Evolutionary conservation across 2,329 filamentous ascomycete species (phyloP).

Genomic region (Botrytis cinerea): DNA sequence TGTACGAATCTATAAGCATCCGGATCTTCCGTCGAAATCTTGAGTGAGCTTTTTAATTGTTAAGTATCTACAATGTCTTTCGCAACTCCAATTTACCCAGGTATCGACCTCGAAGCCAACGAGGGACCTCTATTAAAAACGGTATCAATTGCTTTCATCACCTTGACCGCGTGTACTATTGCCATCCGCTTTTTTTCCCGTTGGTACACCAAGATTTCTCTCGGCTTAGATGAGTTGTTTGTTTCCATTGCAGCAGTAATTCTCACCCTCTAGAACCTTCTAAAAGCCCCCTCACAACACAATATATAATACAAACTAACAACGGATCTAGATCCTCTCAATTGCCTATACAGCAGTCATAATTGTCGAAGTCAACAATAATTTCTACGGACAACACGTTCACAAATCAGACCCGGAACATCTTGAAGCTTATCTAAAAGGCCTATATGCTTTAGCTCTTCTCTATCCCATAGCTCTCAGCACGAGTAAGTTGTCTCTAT

Average conservation of each 20-base stretch:
- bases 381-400: slow-evolving; percentile 17
- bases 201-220: background rate
- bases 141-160: slow-evolving; percentile 6
- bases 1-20: slow-evolving; percentile 7
- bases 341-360: slow-evolving; percentile 4
- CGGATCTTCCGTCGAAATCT: background rate
- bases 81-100: slow-evolving; percentile 7
- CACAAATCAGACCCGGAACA: slow-evolving; percentile 11
- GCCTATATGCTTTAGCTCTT: slow-evolving; percentile 6
- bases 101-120: slow-evolving; percentile 11
- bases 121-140: slow-evolving; percentile 4
- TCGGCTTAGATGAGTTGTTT: slow-evolving; percentile 9
- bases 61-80: slow-evolving; percentile 1
- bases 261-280: background rate
- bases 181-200: background rate
- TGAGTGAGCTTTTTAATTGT: background rate
- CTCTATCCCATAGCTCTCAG: slow-evolving; percentile 5
- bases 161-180: background rate
- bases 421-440: slow-evolving; percentile 4
- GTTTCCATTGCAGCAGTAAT: slow-evolving; percentile 12
- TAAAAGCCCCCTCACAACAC: background rate
- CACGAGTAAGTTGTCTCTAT: slow-evolving; percentile 12
- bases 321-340: background rate
- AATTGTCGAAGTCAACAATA: background rate
- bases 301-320: background rate